phyloP scores from a whole-genome alignment of 805 yeast genomes.

The Metschnikowia lunata region DNA sequence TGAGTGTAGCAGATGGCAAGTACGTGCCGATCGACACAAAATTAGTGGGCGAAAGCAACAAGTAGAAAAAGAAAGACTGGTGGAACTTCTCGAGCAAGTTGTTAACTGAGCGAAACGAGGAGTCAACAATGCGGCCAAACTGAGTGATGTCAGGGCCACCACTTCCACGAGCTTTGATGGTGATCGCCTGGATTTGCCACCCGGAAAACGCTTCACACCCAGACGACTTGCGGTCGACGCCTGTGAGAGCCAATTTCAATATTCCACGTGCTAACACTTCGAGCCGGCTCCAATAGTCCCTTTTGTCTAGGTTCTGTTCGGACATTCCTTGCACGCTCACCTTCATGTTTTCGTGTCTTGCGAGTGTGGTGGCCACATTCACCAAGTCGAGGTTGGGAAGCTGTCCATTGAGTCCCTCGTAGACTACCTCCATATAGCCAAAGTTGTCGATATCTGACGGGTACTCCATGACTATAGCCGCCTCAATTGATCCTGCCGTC shows the following conservation, averaged over 20 bases:
- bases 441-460: conserved; percentile 63
- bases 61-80: conserved; percentile 92
- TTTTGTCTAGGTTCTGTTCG: conserved; percentile 40
- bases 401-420: conserved; percentile 92
- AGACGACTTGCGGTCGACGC: conserved; percentile 57
- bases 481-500: conserved; percentile 92
- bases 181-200: conserved; percentile 90
- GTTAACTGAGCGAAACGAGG: conserved; percentile 81
- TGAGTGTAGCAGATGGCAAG: conserved; percentile 75
- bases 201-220: conserved; percentile 88
- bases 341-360: conserved; percentile 71
- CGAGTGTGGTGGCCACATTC: conserved; percentile 71
- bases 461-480: conserved; percentile 81
- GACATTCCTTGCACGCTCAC: conserved; percentile 62
- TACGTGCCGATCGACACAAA: conserved; percentile 95
- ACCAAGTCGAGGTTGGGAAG: conserved; percentile 88
- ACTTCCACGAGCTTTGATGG: conserved; percentile 64
- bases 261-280: conserved; percentile 61
- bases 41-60: conserved; percentile 67
- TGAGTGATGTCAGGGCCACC: conserved; percentile 73
- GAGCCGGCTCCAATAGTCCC: conserved; percentile 53
- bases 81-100: conserved; percentile 93
- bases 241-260: conserved; percentile 64
- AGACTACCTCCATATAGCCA: conserved; percentile 67
- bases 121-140: conserved; percentile 86